Evolutionary conservation across 2,329 filamentous ascomycete genomes (phyloP).

Genomic region (Dothideomycetes sp.): DNA sequence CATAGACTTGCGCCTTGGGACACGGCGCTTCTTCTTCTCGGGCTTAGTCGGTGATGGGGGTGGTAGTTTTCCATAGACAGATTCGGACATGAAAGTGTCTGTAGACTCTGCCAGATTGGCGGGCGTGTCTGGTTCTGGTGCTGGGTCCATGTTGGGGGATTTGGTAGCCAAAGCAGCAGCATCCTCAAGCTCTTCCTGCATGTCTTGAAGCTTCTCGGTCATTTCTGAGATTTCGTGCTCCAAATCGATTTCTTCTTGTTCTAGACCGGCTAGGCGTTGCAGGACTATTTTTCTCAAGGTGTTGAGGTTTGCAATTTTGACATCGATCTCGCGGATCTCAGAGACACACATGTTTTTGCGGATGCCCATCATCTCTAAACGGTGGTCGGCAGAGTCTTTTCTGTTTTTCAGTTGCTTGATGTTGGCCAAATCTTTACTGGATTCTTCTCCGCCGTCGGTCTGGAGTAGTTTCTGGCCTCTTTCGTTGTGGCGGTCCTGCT

Average conservation of each 20-base stretch:
- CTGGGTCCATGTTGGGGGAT: conserved; percentile 20
- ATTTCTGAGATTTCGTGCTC: conserved; percentile 69
- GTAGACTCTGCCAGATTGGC: conserved; percentile 35
- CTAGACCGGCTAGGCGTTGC: conserved; percentile 73
- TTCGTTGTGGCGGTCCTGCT: conserved; percentile 58
- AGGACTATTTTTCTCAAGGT: conserved; percentile 89
- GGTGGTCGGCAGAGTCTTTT: conserved; percentile 68
- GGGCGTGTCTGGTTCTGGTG: conserved; percentile 19
- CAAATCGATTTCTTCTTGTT: conserved; percentile 81
- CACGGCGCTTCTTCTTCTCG: conserved; percentile 42
- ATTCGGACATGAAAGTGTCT: conserved; percentile 87
- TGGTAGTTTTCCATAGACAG: conserved; percentile 88
- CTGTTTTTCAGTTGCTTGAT: conserved; percentile 68
- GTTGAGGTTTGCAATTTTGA: conserved; percentile 87
- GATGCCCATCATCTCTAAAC: conserved; percentile 81
- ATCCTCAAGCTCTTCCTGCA: conserved; percentile 50
- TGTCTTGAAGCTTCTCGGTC: conserved; percentile 53
- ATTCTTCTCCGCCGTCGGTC: conserved; percentile 47
- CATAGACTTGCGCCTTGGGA: conserved; percentile 70
- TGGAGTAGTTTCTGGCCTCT: conserved; percentile 64
- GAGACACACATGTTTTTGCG: conserved; percentile 96
- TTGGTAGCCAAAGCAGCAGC: conserved; percentile 37
- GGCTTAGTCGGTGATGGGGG: conserved; percentile 48
- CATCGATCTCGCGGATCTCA: conserved; percentile 93
- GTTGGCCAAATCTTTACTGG: conserved; percentile 50